A percentile compares a stretch with the other conserved stretches of the same genome.
These are phyloP conservation scores for Daldinia eschscholtzii DNA, from an alignment of 2,329 filamentous ascomycete genomes.

Conservation along the genomic window DNA sequence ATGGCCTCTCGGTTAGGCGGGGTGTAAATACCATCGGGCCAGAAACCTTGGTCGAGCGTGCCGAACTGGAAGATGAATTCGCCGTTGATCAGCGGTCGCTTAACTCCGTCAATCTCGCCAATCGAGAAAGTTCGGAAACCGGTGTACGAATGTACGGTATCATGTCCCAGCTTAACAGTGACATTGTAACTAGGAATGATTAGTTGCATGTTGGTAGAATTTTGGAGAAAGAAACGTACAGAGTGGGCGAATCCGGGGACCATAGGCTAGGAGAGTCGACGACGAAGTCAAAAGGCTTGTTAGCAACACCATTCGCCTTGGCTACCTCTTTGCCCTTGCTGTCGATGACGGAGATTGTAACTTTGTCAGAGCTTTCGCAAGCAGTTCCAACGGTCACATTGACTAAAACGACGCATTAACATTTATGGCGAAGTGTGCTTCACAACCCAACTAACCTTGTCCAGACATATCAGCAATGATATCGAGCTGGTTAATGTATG, in stretches of 20 bases:
- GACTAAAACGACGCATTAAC: constrained; percentile 56
- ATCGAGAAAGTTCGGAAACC: constrained; percentile 75
- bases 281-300: constrained; percentile 66
- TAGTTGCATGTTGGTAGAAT: constrained; percentile 7
- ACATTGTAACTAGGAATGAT: constrained; percentile 65
- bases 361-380: constrained; percentile 51
- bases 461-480: constrained; percentile 70
- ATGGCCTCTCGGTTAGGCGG: constrained; percentile 76
- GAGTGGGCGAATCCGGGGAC: constrained; percentile 71
- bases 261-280: constrained; percentile 70
- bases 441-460: constrained; percentile 58
- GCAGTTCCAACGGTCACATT: constrained; percentile 67
- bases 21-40: constrained; percentile 76
- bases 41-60: constrained; percentile 77
- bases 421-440: not conserved
- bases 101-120: constrained; percentile 68
- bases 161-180: constrained; percentile 64
- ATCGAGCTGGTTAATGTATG: constrained; percentile 70
- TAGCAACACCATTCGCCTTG: constrained; percentile 59
- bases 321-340: constrained; percentile 58
- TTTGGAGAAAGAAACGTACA: constrained; percentile 61
- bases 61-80: constrained; percentile 76
- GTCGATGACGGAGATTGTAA: constrained; percentile 56
- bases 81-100: constrained; percentile 75
- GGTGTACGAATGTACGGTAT: constrained; percentile 73